Evolutionary conservation across 2,329 filamentous ascomycete species (phyloP), one percentile per base, ranked within the genome.

Genomic region (Fusarium sp.): DNA sequence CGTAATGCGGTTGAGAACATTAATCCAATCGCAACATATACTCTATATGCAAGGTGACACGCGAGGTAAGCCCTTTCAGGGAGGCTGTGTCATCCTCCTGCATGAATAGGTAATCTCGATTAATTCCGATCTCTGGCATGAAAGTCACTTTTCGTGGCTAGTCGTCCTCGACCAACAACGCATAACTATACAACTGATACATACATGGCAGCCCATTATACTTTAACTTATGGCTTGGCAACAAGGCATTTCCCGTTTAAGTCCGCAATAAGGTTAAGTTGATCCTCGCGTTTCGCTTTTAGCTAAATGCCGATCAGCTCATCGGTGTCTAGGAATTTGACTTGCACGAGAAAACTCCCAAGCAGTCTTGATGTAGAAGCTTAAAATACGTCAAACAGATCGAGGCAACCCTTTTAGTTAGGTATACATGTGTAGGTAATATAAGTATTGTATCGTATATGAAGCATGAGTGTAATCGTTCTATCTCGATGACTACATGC

Each of bases 1-100:
- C 31, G 28, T 48, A 44, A 53, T 66, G 54, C 43, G 50, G 52
- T 43, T 36, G 18, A 48, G 42, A 22, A 22, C 36, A 24, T 50
- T 45, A 51, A 43, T 43, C 62, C 60, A 49, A 46, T 42, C 28
- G 24, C 17, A 28, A n/a, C 24, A 13, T 3, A 13, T 10, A n/a
- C 11, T 59, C 15, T 46, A 39, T 33, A 68, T 69, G 53, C 52
- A 68, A 52, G 40, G 49, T 50, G 57, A 51, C 31, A 33, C 15
- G 28, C 24, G 51, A 59, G 11, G 49, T 22, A 36, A 33, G 40
- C 26, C 31, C 39, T 48, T 20, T 42, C 26, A 22, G 38, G n/a
- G 20, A 42, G 53, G 31, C 15, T 66, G 62, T 67, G 52, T 56
- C 36, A 40, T 43, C n/a, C 38, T 49, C 34, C 36, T 60, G 46